Base-by-base conservation (phyloP, 164 flowering plant genomes). In the Euptelea pleiosperma region DNA sequence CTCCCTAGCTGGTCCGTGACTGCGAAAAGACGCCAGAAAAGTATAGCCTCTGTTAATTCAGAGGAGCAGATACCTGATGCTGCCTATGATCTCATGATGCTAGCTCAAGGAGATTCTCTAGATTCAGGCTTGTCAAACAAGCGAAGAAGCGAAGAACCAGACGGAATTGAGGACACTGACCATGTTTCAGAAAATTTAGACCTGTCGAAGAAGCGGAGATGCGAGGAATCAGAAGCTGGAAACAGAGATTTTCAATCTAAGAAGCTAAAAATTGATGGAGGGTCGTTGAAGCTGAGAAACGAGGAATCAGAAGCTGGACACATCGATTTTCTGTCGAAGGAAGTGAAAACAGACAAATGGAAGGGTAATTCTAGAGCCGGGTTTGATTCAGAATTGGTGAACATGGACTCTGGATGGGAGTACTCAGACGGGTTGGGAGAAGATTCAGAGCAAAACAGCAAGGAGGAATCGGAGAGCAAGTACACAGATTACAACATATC, bases 1-100 rank as follows among this genome's bases (percentile, higher is more conserved):
- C 30, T 74, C n/a, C n/a, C n/a, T n/a, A n/a, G n/a, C 0, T 82
- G 87, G 87, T 9, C 61, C 0, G 46, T 52, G 8, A 79, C 69
- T 16, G 76, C 36, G 3, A 73, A 45, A 52, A 54, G 84, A 55
- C 80, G 82, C n/a, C 63, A 73, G 15, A 73, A 55, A 40, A 40
- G 40, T 28, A n/a, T 25, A 18, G 26, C 45, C 0, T 2, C 30
- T 8, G n/a, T n/a, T n/a, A n/a, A n/a, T n/a, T n/a, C n/a, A n/a
- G 10, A 18, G 34, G 33, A 3, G 8, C 2, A 8, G 12, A 25
- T 59, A 37, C 57, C 7, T 1, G 53, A 56, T 0, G 70, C 57
- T 8, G 70, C 15, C 9, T 19, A 53, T 33, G 18, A 58, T 47
- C 63, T 71, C 7, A 15, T 71, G 57, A 42, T 49, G 65, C 55